Evolutionary conservation across 176 grass and related monocot species (phyloP), one percentile per base, ranked within the genome.

Genomic region (Musa beccarii): DNA sequence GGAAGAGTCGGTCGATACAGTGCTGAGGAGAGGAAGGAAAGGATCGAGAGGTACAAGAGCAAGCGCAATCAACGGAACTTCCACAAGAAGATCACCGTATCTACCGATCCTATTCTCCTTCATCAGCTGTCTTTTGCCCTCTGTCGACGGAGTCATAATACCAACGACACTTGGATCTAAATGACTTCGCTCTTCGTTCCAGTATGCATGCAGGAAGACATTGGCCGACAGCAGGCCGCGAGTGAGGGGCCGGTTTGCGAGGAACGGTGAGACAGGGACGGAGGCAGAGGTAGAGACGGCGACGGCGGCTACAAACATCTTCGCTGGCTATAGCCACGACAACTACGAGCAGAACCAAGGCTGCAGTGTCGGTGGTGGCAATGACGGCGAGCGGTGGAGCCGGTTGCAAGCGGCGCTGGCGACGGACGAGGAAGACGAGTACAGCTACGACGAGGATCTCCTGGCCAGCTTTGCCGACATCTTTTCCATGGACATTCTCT

Each of bases 381-480:
- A 53, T 59, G 82, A 89, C 85, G 84, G 75, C 82, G 85, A 92
- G 51, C 90, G 89, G 83, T 83, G 89, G 89, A 82, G 82, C 84
- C 83, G 77, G 10, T 77, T 64, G 61, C 73, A 81, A 1, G 84
- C 66, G 0, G 81, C 61, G 11, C 70, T 86, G 78, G 76, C 73
- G 10, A 68, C 62, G 12, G 34, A 1, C 24, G 8, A 61, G 20
- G 70, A 63, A 22, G 57, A 62, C 19, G 74, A 75, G 16, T 62
- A 0, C 68, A 78, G 82, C 71, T 83, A 81, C 43, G 93, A 90
- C 16, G 87, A 84, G 0, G 89, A 90, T 69, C 57, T 92, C 15
- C 92, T 87, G 85, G 83, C 85, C 49, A 87, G 81, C 51, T 84
- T 96, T n/a, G 76, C 78, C 50, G 90, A 92, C 82, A 76, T 86